These are phyloP conservation scores for Exophiala spinifera DNA, from an alignment of 2,329 filamentous ascomycete species.

Conservation along the genomic window DNA sequence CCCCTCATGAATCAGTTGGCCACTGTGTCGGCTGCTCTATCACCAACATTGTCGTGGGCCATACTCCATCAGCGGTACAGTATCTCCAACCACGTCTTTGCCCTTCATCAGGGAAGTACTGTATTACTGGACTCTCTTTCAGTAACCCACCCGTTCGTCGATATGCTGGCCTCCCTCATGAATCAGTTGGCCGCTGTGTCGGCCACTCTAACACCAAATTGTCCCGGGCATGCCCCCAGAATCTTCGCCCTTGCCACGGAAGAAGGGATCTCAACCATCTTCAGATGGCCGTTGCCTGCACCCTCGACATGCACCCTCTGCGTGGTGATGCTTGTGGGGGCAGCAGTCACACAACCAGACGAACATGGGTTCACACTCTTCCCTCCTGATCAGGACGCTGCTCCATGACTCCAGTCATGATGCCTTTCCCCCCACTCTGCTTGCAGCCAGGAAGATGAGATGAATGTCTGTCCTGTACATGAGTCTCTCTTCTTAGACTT, in stretches of 20 bases:
- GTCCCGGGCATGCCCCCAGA: neutral
- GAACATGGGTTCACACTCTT: neutral
- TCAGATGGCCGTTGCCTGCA: too few relatives aligned
- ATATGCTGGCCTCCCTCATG: too few relatives aligned
- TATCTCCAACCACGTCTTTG: too few relatives aligned
- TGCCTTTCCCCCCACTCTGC: neutral
- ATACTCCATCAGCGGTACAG: too few relatives aligned
- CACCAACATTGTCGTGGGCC: too few relatives aligned
- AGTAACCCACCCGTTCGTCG: too few relatives aligned
- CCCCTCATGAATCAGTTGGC: too few relatives aligned
- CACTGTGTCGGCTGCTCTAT: too few relatives aligned
- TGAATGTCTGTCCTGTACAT: neutral
- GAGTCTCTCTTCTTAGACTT: neutral
- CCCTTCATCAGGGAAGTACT: too few relatives aligned
- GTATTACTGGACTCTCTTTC: neutral
- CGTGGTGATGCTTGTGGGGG: neutral
- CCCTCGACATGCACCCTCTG: neutral
- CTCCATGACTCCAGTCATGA: neutral
- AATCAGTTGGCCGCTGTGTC: too few relatives aligned
- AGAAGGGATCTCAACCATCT: neutral
- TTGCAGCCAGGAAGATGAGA: neutral
- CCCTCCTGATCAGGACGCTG: neutral
- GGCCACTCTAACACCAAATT: neutral
- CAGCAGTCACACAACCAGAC: neutral
- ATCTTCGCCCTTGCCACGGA: neutral